Evolutionary conservation across 2,329 filamentous ascomycete genomes (phyloP).

Genomic region (Penicillium frequentans): DNA sequence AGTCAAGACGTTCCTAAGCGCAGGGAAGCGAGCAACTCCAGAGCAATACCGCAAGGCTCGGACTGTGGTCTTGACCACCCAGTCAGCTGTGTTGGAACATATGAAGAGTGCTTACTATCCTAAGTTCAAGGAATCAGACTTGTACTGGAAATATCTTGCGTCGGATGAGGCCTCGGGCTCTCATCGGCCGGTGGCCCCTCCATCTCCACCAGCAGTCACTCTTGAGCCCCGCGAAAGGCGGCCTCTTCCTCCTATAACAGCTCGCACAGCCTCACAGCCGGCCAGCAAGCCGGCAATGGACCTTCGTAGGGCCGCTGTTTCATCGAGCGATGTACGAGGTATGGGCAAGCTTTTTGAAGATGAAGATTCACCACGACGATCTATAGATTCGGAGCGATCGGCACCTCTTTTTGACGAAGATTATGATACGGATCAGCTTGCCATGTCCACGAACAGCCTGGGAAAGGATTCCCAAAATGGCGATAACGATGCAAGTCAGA

Average conservation of each 20-base stretch:
- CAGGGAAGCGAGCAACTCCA: slow-evolving; percentile 72
- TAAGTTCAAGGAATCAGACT: slow-evolving; percentile 85
- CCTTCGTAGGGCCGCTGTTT: slow-evolving; percentile 60
- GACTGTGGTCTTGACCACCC: slow-evolving; percentile 75
- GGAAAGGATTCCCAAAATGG: slow-evolving; percentile 66
- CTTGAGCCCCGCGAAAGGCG: slow-evolving; percentile 37
- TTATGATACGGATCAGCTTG: slow-evolving; percentile 67
- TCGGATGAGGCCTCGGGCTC: slow-evolving; percentile 65
- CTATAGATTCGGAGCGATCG: slow-evolving; percentile 65
- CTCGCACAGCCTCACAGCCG: slow-evolving; percentile 50
- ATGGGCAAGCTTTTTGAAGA: slow-evolving; percentile 48
- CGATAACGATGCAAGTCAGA: slow-evolving; percentile 60
- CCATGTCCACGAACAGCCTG: slow-evolving; percentile 75
- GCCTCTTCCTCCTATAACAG: slow-evolving; percentile 44
- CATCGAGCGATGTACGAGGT: slow-evolving; percentile 59
- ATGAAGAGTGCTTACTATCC: slow-evolving; percentile 80
- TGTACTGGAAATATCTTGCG: slow-evolving; percentile 95
- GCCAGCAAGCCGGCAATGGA: slow-evolving; percentile 48
- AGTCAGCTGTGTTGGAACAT: slow-evolving; percentile 78
- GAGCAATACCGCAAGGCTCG: slow-evolving; percentile 82
- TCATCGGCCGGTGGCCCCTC: slow-evolving; percentile 18
- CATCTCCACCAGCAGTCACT: slow-evolving; percentile 17
- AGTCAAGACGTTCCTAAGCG: slow-evolving; percentile 75
- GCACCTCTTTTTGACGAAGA: slow-evolving; percentile 79
- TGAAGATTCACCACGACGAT: slow-evolving; percentile 57